These are phyloP conservation scores for Stagonosporopsis tanaceti DNA, from an alignment of 2,329 filamentous ascomycete species.

Conservation along the genomic window DNA sequence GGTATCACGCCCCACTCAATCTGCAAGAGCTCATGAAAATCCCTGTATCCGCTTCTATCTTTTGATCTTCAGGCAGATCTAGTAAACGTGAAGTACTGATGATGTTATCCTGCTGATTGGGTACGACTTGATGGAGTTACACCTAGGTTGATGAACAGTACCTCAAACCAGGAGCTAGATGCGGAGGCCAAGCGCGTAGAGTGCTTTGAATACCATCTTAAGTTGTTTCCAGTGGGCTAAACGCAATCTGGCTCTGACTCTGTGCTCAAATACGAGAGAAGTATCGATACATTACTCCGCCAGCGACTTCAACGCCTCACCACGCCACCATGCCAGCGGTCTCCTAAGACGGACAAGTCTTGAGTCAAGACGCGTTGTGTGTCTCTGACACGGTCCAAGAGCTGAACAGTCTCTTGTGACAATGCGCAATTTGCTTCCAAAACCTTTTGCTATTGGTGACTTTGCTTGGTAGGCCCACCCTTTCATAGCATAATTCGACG, in stretches of 20 bases:
- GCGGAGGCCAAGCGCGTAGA: background rate
- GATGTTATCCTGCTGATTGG: no score
- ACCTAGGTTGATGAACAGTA: background rate
- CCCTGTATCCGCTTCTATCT: background rate
- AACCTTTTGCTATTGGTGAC: background rate
- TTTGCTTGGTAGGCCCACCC: background rate
- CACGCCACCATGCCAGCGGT: background rate
- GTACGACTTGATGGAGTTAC: background rate
- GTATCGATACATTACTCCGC: background rate
- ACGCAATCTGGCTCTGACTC: background rate
- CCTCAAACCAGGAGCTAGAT: background rate
- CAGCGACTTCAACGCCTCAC: background rate
- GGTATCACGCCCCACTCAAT: conserved; percentile 24
- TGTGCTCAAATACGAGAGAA: background rate
- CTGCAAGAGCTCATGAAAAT: conserved; percentile 6
- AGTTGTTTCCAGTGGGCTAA: background rate
- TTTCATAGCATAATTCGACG: background rate
- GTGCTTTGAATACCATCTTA: background rate
- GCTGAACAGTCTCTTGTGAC: background rate
- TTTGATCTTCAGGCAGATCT: background rate
- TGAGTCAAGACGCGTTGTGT: background rate
- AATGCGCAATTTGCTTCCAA: background rate
- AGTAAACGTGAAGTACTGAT: background rate
- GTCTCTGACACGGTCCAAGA: background rate
- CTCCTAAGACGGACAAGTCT: background rate